Conservation (phyloP, 768 basidiomycete genomes). For the Podaxis sp. region DNA sequence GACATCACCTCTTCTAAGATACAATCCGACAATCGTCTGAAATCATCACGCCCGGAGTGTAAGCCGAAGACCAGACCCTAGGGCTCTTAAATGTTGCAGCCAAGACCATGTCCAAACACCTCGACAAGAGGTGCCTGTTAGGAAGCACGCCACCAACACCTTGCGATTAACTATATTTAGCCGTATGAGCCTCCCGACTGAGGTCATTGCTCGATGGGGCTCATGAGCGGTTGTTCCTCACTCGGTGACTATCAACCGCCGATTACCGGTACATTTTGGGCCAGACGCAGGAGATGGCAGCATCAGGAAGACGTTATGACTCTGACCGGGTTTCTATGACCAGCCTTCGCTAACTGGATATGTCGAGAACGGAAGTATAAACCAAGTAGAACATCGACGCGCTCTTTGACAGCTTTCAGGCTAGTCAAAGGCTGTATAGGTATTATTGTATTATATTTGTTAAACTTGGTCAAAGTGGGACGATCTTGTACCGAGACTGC, state of each 20-base stretch:
- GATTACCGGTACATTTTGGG: neutral
- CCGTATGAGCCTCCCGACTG: neutral
- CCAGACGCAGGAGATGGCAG: neutral
- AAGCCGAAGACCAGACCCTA: neutral
- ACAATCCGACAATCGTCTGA: too few species aligned
- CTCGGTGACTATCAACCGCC: neutral
- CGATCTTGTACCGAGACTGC: conserved; percentile 17
- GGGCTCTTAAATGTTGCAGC: neutral
- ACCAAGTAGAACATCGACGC: too few species aligned
- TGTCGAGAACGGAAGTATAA: too few species aligned
- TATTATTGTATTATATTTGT: neutral
- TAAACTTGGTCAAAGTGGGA: neutral
- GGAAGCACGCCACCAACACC: neutral
- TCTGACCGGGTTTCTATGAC: neutral
- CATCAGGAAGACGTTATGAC: neutral
- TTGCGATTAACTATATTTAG: neutral
- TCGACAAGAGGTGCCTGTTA: neutral
- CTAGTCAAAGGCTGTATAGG: too few species aligned
- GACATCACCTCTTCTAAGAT: neutral
- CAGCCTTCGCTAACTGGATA: too few species aligned
- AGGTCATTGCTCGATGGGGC: neutral
- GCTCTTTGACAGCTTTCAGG: too few species aligned
- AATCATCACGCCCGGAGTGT: neutral
- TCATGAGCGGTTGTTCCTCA: neutral
- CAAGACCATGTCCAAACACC: neutral